Conservation (phyloP, 2,329 filamentous ascomycete genomes). For the Neoascochyta sp. region DNA sequence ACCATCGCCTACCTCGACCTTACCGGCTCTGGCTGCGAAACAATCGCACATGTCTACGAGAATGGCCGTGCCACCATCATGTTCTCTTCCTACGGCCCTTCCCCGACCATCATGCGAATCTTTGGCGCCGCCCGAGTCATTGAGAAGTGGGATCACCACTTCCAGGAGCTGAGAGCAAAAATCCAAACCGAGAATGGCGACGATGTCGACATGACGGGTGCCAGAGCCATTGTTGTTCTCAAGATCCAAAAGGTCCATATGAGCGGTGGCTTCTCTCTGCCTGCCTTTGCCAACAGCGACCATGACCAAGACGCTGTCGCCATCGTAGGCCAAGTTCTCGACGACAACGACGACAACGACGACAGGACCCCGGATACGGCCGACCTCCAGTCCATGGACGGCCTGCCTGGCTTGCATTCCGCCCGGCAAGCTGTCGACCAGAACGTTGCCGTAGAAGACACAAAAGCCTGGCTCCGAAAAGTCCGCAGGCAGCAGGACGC, state of each 20-base stretch:
- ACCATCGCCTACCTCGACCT: slow-evolving; percentile 68
- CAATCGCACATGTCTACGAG: slow-evolving; percentile 71
- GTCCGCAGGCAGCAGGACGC: slow-evolving; percentile 25
- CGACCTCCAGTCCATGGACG: slow-evolving; percentile 50
- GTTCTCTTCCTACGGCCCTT: slow-evolving; percentile 63
- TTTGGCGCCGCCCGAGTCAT: slow-evolving; percentile 60
- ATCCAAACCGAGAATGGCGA: slow-evolving; percentile 41
- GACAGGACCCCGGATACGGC: slow-evolving; percentile 55
- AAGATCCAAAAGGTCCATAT: slow-evolving; percentile 63
- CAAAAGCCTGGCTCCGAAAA: slow-evolving; percentile 24
- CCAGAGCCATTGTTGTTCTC: slow-evolving; percentile 57
- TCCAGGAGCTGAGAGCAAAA: slow-evolving; percentile 31
- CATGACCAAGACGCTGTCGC: too few relatives aligned
- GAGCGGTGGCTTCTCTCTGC: slow-evolving; percentile 62
- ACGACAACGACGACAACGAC: slow-evolving; percentile 10
- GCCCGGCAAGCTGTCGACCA: slow-evolving; percentile 50
- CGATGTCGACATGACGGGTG: slow-evolving; percentile 21
- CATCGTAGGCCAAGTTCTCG: too few relatives aligned
- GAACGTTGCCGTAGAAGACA: slow-evolving; percentile 45
- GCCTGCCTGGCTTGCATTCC: slow-evolving; percentile 27
- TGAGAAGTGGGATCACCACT: slow-evolving; percentile 54
- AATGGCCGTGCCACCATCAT: slow-evolving; percentile 72
- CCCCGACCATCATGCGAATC: slow-evolving; percentile 61
- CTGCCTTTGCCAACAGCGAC: slow-evolving; percentile 19
- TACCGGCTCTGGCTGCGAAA: slow-evolving; percentile 72